Evolutionary conservation across 2,329 filamentous ascomycete species (phyloP).

Genomic region (Penicillium polonicum): DNA sequence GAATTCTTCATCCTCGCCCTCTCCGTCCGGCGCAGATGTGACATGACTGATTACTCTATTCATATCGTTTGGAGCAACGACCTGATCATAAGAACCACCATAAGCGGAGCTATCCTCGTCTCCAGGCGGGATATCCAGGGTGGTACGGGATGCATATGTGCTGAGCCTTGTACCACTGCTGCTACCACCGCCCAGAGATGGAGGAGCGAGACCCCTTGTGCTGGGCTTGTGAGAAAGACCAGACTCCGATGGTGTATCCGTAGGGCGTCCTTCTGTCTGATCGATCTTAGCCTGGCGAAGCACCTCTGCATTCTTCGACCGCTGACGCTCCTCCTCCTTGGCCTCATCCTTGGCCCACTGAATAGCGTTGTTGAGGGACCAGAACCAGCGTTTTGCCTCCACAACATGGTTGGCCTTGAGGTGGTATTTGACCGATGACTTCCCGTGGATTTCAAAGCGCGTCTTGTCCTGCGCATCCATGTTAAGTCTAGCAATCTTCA

Average conservation of each 20-base stretch:
- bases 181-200: constrained; percentile 37
- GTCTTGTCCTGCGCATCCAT: constrained; percentile 98
- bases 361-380: constrained; percentile 97
- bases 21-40: constrained; percentile 57
- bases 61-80: constrained; percentile 51
- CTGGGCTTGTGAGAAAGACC: constrained; percentile 34
- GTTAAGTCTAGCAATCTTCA: constrained; percentile 89
- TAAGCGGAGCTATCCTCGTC: constrained; percentile 56
- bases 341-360: constrained; percentile 98
- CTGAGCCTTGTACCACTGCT: constrained; percentile 49
- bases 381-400: constrained; percentile 98
- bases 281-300: constrained; percentile 78
- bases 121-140: constrained; percentile 48
- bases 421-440: constrained; percentile 97
- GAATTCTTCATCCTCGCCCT: constrained; percentile 70
- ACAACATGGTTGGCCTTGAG: constrained; percentile 97
- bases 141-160: constrained; percentile 48
- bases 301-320: constrained; percentile 70
- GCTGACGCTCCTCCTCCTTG: constrained; percentile 79
- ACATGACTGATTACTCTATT: constrained; percentile 50
- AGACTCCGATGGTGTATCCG: constrained; percentile 45
- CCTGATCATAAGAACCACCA: constrained; percentile 56
- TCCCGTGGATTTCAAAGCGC: constrained; percentile 95
- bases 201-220: constrained; percentile 38
- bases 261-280: constrained; percentile 57